These are phyloP conservation scores for Murraya koenigii DNA, from an alignment of 345 rosid species.

Conservation along the genomic window DNA sequence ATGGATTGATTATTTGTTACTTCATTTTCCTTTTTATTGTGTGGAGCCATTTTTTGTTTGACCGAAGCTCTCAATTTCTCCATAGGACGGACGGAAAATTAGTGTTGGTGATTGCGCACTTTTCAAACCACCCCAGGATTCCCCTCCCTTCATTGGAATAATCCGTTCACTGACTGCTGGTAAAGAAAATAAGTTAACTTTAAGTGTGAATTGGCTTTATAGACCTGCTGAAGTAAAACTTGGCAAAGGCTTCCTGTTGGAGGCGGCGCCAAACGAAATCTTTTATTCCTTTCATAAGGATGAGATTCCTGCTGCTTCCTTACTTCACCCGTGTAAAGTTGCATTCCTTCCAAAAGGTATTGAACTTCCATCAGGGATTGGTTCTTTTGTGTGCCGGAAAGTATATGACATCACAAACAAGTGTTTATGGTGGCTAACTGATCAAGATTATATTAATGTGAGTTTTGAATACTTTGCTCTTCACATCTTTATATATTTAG, in stretches of 20 bases:
- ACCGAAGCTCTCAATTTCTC: not conserved
- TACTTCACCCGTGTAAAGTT: slow-evolving; percentile 96
- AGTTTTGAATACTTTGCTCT: slow-evolving; percentile 25
- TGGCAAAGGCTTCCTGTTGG: slow-evolving; percentile 78
- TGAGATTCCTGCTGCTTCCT: slow-evolving; percentile 79
- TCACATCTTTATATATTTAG: not conserved
- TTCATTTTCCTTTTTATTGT: not conserved
- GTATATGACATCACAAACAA: slow-evolving; percentile 73
- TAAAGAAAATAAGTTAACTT: slow-evolving; percentile 48
- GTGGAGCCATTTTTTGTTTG: not conserved
- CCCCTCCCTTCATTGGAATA: slow-evolving; percentile 90
- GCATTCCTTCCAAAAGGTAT: slow-evolving; percentile 79
- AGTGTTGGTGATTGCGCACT: slow-evolving; percentile 91
- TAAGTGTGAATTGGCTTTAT: slow-evolving; percentile 87
- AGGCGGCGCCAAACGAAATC: slow-evolving; percentile 88
- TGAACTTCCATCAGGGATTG: slow-evolving; percentile 74
- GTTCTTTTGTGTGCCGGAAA: slow-evolving; percentile 79
- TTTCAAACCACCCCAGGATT: slow-evolving; percentile 75
- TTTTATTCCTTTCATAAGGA: slow-evolving; percentile 96
- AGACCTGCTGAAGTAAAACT: slow-evolving; percentile 81
- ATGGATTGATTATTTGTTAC: not conserved
- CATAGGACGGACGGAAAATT: slow-evolving; percentile 82
- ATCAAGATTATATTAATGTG: slow-evolving; percentile 83
- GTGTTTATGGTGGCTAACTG: slow-evolving; percentile 95
- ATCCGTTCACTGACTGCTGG: slow-evolving; percentile 50